phyloP scores from a whole-genome alignment of 1,284 basidiomycete species.

The Agaricales sp. region DNA sequence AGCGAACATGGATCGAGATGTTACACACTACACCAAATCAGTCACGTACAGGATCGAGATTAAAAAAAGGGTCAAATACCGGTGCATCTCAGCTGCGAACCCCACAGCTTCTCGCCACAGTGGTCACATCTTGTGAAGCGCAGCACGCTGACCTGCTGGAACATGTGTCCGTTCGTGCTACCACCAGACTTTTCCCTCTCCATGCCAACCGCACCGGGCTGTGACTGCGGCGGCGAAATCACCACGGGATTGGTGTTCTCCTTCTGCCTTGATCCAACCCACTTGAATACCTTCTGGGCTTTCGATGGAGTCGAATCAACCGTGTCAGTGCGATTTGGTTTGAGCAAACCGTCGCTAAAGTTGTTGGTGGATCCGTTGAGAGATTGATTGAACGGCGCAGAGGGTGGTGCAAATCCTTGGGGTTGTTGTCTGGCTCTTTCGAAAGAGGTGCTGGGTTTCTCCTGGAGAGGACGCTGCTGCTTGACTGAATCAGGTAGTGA shows the following conservation, averaged over 20 bases:
- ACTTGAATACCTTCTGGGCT: conserved; percentile 8
- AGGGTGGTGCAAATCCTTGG: background rate
- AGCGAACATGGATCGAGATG: conserved; percentile 67
- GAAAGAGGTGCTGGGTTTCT: conserved; percentile 22
- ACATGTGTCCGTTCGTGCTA: conserved; percentile 59
- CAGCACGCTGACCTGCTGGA: conserved; percentile 85
- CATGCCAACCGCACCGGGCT: conserved; percentile 5
- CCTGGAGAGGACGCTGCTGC: conserved; percentile 11
- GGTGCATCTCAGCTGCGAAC: conserved; percentile 83
- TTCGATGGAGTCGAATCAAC: background rate
- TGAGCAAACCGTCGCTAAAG: background rate
- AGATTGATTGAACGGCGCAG: background rate
- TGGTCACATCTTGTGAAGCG: conserved; percentile 90
- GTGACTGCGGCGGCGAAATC: conserved; percentile 13
- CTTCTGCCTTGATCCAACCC: conserved; percentile 2
- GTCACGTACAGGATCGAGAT: conserved; percentile 1
- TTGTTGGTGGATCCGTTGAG: background rate
- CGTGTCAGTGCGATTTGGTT: conserved; percentile 9
- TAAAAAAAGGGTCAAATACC: conserved; percentile 37
- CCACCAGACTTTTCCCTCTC: conserved; percentile 26
- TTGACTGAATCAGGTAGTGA: background rate
- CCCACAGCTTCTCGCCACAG: conserved; percentile 98
- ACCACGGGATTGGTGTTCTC: background rate
- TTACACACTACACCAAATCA: conserved; percentile 46
- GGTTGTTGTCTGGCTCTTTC: conserved; percentile 17